Conservation (phyloP, 495 filamentous ascomycete genomes). For the Annulohypoxylon maeteangense region DNA sequence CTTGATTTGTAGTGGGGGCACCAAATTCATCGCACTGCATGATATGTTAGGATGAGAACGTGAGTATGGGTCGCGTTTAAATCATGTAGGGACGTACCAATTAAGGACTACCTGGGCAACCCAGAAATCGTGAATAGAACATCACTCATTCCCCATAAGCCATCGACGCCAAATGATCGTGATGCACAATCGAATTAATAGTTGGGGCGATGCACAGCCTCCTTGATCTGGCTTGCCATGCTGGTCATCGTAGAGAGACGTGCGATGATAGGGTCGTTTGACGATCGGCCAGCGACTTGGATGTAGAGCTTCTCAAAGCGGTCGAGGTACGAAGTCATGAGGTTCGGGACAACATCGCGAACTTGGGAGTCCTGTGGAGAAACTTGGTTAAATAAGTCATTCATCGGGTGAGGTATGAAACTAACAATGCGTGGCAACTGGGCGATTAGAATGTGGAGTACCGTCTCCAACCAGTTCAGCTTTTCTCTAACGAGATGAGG, state of each 20-base stretch:
- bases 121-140: background rate
- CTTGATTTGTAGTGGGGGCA: background rate
- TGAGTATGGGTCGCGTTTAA: background rate
- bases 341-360: constrained; percentile 73
- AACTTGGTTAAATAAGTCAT: constrained; percentile 35
- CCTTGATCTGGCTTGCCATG: constrained; percentile 38
- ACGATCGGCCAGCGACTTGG: constrained; percentile 68
- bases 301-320: constrained; percentile 78
- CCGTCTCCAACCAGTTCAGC: constrained; percentile 79
- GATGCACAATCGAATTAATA: constrained; percentile 12
- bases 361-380: constrained; percentile 75
- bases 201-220: constrained; percentile 1
- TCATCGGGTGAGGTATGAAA: constrained; percentile 22
- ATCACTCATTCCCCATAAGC: background rate
- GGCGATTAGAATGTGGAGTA: constrained; percentile 64
- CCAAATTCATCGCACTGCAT: background rate
- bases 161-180: background rate
- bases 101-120: background rate
- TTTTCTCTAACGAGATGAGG: constrained; percentile 70
- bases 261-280: constrained; percentile 61
- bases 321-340: constrained; percentile 77
- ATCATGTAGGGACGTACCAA: constrained; percentile 11
- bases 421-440: constrained; percentile 60
- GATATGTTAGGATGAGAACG: background rate
- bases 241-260: constrained; percentile 43